These are phyloP conservation scores for Syzygium malaccense DNA, from an alignment of 441 rosid species.

Conservation along the genomic window DNA sequence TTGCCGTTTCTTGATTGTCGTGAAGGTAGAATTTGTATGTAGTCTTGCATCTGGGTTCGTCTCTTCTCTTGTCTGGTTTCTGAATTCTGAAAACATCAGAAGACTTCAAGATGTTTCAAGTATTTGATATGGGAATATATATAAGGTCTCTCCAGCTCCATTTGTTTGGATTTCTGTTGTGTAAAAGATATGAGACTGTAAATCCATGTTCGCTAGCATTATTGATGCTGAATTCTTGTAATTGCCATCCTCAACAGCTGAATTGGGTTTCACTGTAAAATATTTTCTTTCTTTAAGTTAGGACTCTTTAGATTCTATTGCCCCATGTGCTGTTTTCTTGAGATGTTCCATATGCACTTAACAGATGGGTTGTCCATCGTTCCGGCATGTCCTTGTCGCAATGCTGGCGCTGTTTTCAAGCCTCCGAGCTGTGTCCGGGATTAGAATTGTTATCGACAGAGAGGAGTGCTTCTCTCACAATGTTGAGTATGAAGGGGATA, in stretches of 20 bases:
- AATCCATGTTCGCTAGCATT: neutral
- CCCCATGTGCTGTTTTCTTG: neutral
- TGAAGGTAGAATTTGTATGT: neutral
- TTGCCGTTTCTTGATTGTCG: neutral
- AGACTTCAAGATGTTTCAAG: neutral
- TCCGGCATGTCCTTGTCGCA: constrained; percentile 10
- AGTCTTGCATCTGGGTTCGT: neutral
- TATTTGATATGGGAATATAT: neutral
- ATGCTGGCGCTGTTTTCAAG: constrained; percentile 27
- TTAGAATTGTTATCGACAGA: constrained; percentile 61
- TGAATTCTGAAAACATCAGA: neutral
- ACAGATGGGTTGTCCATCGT: constrained; percentile 37
- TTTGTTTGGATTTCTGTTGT: neutral
- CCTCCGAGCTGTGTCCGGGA: constrained; percentile 28
- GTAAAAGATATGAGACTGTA: neutral
- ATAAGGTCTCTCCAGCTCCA: neutral
- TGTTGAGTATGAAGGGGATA: constrained; percentile 61
- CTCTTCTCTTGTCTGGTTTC: neutral
- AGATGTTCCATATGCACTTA: neutral
- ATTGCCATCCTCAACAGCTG: neutral
- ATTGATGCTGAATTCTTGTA: neutral
- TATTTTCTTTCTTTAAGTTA: neutral
- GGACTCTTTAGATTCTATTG: neutral
- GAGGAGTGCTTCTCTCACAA: constrained; percentile 72
- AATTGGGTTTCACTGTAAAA: neutral